A percentile compares a stretch with the other conserved stretches of the same genome.
Evolutionary conservation across 2,329 filamentous ascomycete genomes (phyloP).

Genomic region (Huntiella abstrusa): DNA sequence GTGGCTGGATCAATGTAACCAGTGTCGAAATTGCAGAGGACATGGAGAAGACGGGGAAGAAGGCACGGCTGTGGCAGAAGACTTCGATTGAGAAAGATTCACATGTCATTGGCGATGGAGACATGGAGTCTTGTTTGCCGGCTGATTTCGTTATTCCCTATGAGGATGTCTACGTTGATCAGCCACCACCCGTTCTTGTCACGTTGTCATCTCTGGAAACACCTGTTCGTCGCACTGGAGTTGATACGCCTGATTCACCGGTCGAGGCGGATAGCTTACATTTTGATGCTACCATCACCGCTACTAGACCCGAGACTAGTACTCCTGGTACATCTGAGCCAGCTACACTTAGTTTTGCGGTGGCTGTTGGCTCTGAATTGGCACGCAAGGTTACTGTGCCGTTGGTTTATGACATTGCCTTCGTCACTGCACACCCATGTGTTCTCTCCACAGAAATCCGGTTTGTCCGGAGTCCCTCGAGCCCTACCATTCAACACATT

Average conservation of each 20-base stretch:
- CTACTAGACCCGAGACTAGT: conserved; percentile 17
- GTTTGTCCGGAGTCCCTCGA: conserved; percentile 39
- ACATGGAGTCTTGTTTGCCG: conserved; percentile 33
- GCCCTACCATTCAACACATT: conserved; percentile 38
- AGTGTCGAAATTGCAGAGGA: conserved; percentile 34
- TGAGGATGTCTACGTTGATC: conserved; percentile 32
- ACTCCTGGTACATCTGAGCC: conserved; percentile 18
- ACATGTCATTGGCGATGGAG: conserved; percentile 37
- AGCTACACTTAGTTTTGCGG: conserved; percentile 19
- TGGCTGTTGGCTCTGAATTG: conserved; percentile 17
- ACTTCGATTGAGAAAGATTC: conserved; percentile 39
- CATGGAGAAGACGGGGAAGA: conserved; percentile 29
- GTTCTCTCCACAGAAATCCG: conserved; percentile 36
- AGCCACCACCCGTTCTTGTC: conserved; percentile 29
- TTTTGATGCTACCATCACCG: conserved; percentile 9
- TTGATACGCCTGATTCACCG: background rate
- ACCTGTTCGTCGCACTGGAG: background rate
- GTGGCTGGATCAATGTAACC: conserved; percentile 42
- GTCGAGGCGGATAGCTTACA: conserved; percentile 1
- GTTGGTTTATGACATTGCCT: conserved; percentile 40
- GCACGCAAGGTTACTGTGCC: conserved; percentile 19
- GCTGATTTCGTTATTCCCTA: conserved; percentile 44
- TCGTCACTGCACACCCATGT: conserved; percentile 48
- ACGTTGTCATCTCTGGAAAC: conserved; percentile 29
- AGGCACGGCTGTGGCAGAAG: conserved; percentile 44